These are phyloP conservation scores for Fusarium nelsonii DNA, from an alignment of 2,329 filamentous ascomycete species.

Conservation along the genomic window DNA sequence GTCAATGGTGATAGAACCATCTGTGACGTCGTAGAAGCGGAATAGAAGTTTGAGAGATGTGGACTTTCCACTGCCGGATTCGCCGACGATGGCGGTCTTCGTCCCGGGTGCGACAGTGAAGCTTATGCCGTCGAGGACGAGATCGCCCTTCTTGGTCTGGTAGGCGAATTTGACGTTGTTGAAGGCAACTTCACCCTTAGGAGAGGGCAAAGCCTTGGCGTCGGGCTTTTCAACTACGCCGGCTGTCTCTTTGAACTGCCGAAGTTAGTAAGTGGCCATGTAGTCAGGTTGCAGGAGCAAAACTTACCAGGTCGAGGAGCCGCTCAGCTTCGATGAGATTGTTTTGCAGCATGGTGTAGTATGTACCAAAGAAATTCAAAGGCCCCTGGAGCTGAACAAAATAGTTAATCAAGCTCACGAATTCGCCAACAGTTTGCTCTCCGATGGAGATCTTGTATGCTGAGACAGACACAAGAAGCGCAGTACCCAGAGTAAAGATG, in stretches of 20 bases:
- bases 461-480: conserved; percentile 71
- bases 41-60: conserved; percentile 63
- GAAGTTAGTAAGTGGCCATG: conserved; percentile 19
- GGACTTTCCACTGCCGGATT: conserved; percentile 62
- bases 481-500: conserved; percentile 71
- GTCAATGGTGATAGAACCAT: conserved; percentile 61
- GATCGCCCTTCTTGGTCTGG: conserved; percentile 53
- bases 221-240: conserved; percentile 58
- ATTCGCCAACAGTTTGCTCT: conserved; percentile 66
- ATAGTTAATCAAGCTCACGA: conserved; percentile 68
- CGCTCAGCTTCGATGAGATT: conserved; percentile 61
- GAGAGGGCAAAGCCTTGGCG: conserved; percentile 50
- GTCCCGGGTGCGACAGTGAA: conserved; percentile 59
- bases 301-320: conserved; percentile 57
- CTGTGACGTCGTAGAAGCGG: conserved; percentile 63
- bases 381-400: conserved; percentile 72
- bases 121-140: conserved; percentile 55
- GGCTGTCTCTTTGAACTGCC: conserved; percentile 58
- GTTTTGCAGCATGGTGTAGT: conserved; percentile 61
- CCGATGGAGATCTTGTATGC: conserved; percentile 71
- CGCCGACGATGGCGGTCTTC: conserved; percentile 61
- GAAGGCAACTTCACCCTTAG: conserved; percentile 57
- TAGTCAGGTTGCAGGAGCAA: accelerated
- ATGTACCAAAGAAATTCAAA: conserved; percentile 70
- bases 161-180: conserved; percentile 60